Evolutionary conservation across 345 rosid species (phyloP).

Genomic region (Melaleuca quinquenervia): DNA sequence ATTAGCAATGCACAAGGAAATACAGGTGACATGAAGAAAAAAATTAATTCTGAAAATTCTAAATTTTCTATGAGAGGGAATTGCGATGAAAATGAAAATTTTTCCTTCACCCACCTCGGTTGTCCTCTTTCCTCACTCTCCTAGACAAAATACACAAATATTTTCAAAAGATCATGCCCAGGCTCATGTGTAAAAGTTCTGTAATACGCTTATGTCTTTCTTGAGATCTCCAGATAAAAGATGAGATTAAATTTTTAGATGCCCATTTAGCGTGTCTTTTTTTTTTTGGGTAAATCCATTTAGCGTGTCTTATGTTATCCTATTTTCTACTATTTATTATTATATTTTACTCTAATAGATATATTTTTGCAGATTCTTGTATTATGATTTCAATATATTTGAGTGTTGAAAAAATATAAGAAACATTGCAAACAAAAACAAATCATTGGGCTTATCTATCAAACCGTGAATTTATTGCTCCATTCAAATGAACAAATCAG

Average conservation of each 20-base stretch:
- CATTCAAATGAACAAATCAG: rapidly evolving
- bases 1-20: too few relatives aligned
- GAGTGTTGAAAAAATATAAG: background rate
- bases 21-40: too few relatives aligned
- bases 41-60: too few relatives aligned
- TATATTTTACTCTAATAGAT: background rate
- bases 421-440: rapidly evolving
- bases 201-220: background rate
- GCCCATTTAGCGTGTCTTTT: background rate
- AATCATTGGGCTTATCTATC: background rate
- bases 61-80: background rate
- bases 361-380: background rate
- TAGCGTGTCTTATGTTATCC: background rate
- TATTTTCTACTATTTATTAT: background rate
- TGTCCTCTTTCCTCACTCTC: background rate
- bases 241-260: too few relatives aligned
- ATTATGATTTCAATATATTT: too few relatives aligned
- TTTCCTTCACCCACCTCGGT: background rate
- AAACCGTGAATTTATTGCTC: rapidly evolving
- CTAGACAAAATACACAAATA: background rate
- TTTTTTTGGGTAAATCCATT: too few relatives aligned
- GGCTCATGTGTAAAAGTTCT: background rate
- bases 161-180: background rate
- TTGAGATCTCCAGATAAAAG: too few relatives aligned
- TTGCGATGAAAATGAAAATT: background rate